Conservation (phyloP, 2,329 filamentous ascomycete genomes). For the Diaporthe ilicicola region DNA sequence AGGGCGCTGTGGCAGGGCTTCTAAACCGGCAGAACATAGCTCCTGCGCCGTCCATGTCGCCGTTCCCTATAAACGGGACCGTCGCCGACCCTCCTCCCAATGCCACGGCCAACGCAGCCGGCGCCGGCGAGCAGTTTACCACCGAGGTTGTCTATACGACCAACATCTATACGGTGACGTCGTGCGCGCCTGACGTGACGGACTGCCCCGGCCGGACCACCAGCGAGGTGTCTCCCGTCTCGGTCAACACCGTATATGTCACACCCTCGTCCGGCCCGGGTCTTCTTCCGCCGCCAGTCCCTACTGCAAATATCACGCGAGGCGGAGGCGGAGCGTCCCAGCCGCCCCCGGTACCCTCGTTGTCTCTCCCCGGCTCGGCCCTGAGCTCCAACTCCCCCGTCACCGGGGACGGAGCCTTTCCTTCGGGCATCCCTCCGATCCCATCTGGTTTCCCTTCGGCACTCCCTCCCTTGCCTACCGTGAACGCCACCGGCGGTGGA, state of each 20-base stretch:
- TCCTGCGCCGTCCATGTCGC: constrained; percentile 17
- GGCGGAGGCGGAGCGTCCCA: not conserved
- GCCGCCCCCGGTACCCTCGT: not conserved
- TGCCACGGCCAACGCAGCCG: not conserved
- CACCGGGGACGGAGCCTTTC: not conserved
- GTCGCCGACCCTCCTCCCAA: not conserved
- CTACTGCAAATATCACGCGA: constrained; percentile 6
- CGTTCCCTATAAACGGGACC: constrained; percentile 22
- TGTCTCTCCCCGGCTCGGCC: not conserved
- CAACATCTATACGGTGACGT: constrained; percentile 29
- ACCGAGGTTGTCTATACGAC: constrained; percentile 30
- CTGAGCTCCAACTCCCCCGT: constrained; percentile 16
- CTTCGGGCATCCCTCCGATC: not conserved
- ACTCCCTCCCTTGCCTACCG: constrained; percentile 1
- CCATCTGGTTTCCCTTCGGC: not conserved
- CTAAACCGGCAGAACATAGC: constrained; percentile 16
- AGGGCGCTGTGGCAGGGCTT: constrained; percentile 22
- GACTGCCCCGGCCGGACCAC: constrained; percentile 28
- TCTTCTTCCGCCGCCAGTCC: constrained; percentile 14
- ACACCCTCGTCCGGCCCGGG: constrained; percentile 6
- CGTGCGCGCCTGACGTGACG: constrained; percentile 28
- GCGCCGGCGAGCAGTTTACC: constrained; percentile 13
- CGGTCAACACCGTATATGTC: constrained; percentile 23
- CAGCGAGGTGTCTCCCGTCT: constrained; percentile 27
- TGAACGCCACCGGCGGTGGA: constrained; percentile 7